These are phyloP conservation scores for Penicillium ucsense DNA, from an alignment of 495 filamentous ascomycete species.

Conservation along the genomic window DNA sequence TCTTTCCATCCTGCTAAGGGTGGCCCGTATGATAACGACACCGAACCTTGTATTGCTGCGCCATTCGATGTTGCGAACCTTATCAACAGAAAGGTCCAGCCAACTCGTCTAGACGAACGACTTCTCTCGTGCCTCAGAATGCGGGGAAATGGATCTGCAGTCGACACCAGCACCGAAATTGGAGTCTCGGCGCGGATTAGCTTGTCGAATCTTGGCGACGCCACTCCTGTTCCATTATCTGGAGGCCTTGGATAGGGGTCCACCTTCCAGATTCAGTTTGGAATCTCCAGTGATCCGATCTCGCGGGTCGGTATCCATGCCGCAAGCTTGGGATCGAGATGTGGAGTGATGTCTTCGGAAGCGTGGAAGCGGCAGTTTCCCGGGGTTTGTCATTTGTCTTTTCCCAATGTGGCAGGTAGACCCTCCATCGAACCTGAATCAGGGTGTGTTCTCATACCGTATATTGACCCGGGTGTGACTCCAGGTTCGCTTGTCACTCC, in stretches of 20 bases:
- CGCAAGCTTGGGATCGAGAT: too few relatives aligned
- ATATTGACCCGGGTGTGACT: too few relatives aligned
- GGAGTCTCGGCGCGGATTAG: not conserved
- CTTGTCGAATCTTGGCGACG: not conserved
- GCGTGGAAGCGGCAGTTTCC: too few relatives aligned
- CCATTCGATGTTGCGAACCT: too few relatives aligned
- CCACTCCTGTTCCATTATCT: not conserved
- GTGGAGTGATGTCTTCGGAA: too few relatives aligned
- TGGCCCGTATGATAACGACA: slow-evolving; percentile 3
- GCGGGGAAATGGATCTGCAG: too few relatives aligned
- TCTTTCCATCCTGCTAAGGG: not conserved
- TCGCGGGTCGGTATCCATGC: too few relatives aligned
- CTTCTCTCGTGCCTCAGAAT: too few relatives aligned
- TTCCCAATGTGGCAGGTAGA: not conserved
- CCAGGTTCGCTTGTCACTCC: too few relatives aligned
- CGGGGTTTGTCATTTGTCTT: not conserved
- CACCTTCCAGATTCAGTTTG: slow-evolving; percentile 5
- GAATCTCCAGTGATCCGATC: not conserved
- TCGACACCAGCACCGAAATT: not conserved
- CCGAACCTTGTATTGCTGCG: not conserved
- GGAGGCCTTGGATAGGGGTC: not conserved
- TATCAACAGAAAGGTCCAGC: too few relatives aligned
- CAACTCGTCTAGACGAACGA: too few relatives aligned
- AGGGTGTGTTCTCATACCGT: too few relatives aligned
- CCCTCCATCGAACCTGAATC: not conserved